Evolutionary conservation across 148 eudicot genomes (phyloP), one percentile per base, ranked within the genome.

Genomic region (Heliamphora exappendiculata): DNA sequence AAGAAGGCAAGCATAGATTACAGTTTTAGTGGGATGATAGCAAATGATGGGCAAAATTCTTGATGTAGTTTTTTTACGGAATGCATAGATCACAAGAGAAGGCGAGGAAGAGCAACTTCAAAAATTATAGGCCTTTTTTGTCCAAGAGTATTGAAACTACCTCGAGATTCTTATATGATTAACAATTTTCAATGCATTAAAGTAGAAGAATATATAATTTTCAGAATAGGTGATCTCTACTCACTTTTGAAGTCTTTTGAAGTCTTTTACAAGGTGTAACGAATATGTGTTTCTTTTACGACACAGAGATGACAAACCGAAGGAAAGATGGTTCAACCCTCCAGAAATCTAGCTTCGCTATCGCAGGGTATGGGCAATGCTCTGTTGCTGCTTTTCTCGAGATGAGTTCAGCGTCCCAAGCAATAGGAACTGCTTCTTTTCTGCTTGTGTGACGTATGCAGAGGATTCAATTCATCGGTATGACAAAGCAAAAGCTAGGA

Each of bases 371-470:
- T 19, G 20, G 17, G 14, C 44, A 20, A 37, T 17, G 54, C 39
- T 41, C 53, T 42, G 39, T 24, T 58, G 67, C 76, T 58, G 76
- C 50, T 74, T 58, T 33, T 58, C 24, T 33, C 12, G n/a, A 58
- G 50, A 42, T 20, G n/a, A 73, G 45, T 58, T 63, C 59, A 16
- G 81, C 82, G 33, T 79, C 82, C 74, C 60, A 57, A 62, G 81
- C 81, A 66, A 57, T 67, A 22, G 39, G 59, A 57, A 67, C 36
- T 0, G 29, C 34, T 31, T 31, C 59, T 53, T n/a, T 34, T 67
- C 60, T 67, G 82, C 74, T 79, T 29, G 74, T 74, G 78, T 79
- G 81, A 78, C 66, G 81, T 53, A 49, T 34, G 65, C 29, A 26
- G 53, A 28, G 55, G 19, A 67, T 60, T 72, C 51, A 29, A 59